Evolutionary conservation across 1,284 basidiomycete species (phyloP), one percentile per base, ranked within the genome.

Genomic region (Ceratobasidium papillatum): DNA sequence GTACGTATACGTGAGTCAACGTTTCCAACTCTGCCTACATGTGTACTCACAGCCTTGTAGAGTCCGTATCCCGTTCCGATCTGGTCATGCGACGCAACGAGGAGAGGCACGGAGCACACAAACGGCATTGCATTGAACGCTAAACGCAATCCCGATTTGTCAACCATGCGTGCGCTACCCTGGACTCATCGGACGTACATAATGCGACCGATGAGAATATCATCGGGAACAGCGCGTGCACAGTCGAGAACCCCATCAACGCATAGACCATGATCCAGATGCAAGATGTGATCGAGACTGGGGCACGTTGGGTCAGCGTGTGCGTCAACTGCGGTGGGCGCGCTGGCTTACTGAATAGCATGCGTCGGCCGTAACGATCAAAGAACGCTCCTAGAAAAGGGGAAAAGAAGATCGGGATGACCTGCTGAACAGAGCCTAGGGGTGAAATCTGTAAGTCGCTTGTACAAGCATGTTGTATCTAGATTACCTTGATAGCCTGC

Each of bases 341-440:
- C 51, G 30, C 30, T 38, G 34, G 54, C 54, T 30, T 47, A 59
- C 66, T 59, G 22, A 58, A 56, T 52, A 69, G 30, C 66, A 59
- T 69, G 52, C 66, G 54, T 41, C 66, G 38, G 25, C 54, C 68
- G 27, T 59, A 71, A 34, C 65, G 65, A 68, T 68, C 65, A 27
- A 54, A 56, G 38, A 65, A 56, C 14, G 65, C 65, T 8, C 65
- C 65, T 32, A 68, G n/a, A 68, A 68, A 68, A 25, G 65, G 65
- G 19, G 65, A 12, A 27, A 71, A 58, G 41, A 59, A 58, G 41
- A 59, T 71, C 54, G 68, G 43, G 27, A 59, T 59, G 25, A 68
- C 65, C 34, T 54, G 65, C n/a, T 66, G 64, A 19, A 68, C 36
- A 25, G 64, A 54, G 49, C 65, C 65, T 68, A 14, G 36, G 12